phyloP scores from a whole-genome alignment of 1,139 yeast genomes.

The Arxiozyma telluris region DNA sequence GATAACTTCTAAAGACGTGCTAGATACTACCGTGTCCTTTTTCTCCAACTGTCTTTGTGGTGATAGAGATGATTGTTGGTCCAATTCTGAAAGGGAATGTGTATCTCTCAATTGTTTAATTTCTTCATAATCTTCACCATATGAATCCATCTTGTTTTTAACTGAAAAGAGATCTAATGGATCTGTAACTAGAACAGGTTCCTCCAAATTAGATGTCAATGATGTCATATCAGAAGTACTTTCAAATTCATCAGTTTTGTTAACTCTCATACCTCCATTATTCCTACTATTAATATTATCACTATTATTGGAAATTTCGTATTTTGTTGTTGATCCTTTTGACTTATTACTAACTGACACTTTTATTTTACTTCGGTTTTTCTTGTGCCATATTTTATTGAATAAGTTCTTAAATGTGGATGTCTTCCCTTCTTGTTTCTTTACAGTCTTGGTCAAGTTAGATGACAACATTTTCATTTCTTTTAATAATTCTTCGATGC shows the following conservation, averaged over 20 bases:
- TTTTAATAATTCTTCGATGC: slow-evolving; percentile 4
- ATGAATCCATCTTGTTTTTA: background rate
- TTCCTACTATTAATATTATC: too few relatives aligned
- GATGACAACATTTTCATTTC: slow-evolving; percentile 2
- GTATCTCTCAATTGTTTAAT: background rate
- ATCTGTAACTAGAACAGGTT: slow-evolving; percentile 3
- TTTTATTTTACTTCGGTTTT: too few relatives aligned
- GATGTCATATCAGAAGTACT: background rate
- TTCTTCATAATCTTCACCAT: background rate
- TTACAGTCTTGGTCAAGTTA: background rate
- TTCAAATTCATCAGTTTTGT: background rate
- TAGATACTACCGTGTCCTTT: background rate
- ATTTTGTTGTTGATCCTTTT: background rate
- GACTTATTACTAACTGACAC: too few relatives aligned
- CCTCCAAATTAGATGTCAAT: background rate
- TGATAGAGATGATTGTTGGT: background rate
- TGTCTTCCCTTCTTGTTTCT: background rate
- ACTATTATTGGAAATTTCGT: background rate
- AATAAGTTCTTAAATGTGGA: background rate
- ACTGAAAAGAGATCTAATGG: background rate
- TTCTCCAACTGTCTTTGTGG: background rate
- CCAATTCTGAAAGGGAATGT: background rate
- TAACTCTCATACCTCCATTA: background rate
- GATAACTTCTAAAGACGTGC: slow-evolving; percentile 13
- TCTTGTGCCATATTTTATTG: background rate